Evolutionary conservation across 257 asterid genomes (phyloP).

Genomic region (Voacanga thouarsii): DNA sequence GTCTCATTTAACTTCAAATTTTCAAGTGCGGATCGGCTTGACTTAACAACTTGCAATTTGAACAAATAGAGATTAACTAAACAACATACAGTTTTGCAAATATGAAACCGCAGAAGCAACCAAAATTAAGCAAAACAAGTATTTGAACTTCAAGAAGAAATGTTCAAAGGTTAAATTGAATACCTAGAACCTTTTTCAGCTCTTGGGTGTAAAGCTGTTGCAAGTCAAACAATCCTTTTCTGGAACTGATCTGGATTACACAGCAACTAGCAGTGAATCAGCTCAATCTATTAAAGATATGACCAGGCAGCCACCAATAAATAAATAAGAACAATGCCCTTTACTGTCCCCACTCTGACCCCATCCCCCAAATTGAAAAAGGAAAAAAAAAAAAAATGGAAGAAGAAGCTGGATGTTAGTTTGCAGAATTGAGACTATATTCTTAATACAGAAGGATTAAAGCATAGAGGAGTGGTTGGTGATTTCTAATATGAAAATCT

Average conservation of each 20-base stretch:
- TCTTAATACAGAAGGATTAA: neutral
- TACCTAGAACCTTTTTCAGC: slow-evolving; percentile 48
- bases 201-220: slow-evolving; percentile 28
- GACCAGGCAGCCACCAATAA: slow-evolving; percentile 1
- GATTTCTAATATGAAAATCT: neutral
- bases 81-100: slow-evolving; percentile 4
- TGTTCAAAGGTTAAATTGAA: slow-evolving; percentile 14
- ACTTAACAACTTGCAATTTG: slow-evolving; percentile 39
- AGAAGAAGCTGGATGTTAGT: neutral
- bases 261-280: slow-evolving; percentile 19
- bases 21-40: slow-evolving; percentile 42
- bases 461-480: neutral
- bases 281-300: slow-evolving; percentile 14
- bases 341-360: no score
- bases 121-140: slow-evolving; percentile 12
- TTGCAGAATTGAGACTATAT: neutral
- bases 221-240: slow-evolving; percentile 33
- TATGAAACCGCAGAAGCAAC: neutral
- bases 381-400: no score
- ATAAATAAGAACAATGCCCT: no score
- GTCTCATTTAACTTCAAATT: slow-evolving; percentile 30
- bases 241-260: slow-evolving; percentile 44
- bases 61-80: slow-evolving; percentile 2
- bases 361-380: no score
- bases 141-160: slow-evolving; percentile 12